Percentiles rank a stretch among this genome's conserved stretches.
These are phyloP conservation scores for Erigeron canadensis DNA, from an alignment of 129 eudicot species.

Conservation along the genomic window DNA sequence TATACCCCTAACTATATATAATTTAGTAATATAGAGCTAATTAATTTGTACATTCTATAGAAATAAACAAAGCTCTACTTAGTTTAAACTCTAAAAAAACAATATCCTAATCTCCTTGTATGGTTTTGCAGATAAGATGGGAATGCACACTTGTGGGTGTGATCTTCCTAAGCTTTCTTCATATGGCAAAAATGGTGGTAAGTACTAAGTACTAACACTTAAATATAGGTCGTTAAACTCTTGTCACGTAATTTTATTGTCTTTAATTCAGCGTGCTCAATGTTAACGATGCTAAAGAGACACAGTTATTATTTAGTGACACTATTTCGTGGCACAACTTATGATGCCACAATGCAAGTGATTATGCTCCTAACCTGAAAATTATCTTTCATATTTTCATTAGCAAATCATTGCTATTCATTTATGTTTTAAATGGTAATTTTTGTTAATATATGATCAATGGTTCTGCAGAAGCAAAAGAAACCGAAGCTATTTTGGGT, in stretches of 20 bases:
- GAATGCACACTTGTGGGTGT: slow-evolving; percentile 61
- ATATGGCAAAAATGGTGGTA: slow-evolving; percentile 63
- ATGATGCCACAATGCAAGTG: background rate
- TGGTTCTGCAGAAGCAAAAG: slow-evolving; percentile 58
- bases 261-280: background rate
- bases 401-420: background rate
- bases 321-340: background rate
- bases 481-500: slow-evolving; percentile 81
- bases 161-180: slow-evolving; percentile 61
- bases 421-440: background rate
- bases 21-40: background rate
- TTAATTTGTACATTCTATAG: background rate
- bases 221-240: background rate
- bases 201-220: slow-evolving; percentile 23
- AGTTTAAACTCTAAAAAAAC: background rate
- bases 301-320: background rate
- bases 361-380: background rate
- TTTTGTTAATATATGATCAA: background rate
- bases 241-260: background rate
- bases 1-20: background rate
- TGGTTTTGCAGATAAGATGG: slow-evolving; percentile 64
- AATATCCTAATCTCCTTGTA: background rate
- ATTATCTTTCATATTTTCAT: too few species aligned
- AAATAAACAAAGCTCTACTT: background rate
- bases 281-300: background rate